Evolutionary conservation across 805 yeast genomes (phyloP).

Genomic region (Suhomyces sp.): DNA sequence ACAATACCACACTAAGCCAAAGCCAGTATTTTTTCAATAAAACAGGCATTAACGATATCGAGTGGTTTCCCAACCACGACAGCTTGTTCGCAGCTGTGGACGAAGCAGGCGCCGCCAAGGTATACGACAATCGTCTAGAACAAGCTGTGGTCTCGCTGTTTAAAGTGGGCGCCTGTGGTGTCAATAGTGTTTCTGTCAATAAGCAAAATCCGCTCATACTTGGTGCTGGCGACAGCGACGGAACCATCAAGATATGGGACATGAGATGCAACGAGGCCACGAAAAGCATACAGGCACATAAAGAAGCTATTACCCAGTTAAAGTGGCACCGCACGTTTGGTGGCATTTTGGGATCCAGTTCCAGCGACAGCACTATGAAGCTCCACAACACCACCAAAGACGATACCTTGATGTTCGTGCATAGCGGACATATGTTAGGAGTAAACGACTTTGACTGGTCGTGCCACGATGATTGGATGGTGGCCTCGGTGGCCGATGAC

Average conservation of each 20-base stretch:
- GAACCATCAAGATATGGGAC: slow-evolving; percentile 63
- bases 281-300: slow-evolving; percentile 34
- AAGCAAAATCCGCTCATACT: slow-evolving; percentile 52
- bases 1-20: background rate
- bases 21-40: slow-evolving; percentile 4
- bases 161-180: slow-evolving; percentile 26
- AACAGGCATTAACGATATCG: slow-evolving; percentile 65
- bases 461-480: slow-evolving; percentile 61
- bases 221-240: slow-evolving; percentile 67
- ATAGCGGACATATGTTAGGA: slow-evolving; percentile 85
- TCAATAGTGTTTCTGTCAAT: slow-evolving; percentile 62
- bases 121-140: slow-evolving; percentile 52
- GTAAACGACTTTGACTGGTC: slow-evolving; percentile 87
- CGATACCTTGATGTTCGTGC: slow-evolving; percentile 53
- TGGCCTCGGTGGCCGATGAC: slow-evolving; percentile 79
- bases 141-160: background rate
- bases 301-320: slow-evolving; percentile 57
- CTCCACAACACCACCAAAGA: slow-evolving; percentile 50
- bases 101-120: slow-evolving; percentile 51
- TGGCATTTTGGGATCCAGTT: slow-evolving; percentile 59
- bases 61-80: slow-evolving; percentile 65
- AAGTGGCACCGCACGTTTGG: slow-evolving; percentile 67
- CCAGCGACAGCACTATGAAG: slow-evolving; percentile 61
- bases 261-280: slow-evolving; percentile 39
- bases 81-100: slow-evolving; percentile 63